Conservation (phyloP, 768 basidiomycete genomes). For the Coprinellus micaceus region DNA sequence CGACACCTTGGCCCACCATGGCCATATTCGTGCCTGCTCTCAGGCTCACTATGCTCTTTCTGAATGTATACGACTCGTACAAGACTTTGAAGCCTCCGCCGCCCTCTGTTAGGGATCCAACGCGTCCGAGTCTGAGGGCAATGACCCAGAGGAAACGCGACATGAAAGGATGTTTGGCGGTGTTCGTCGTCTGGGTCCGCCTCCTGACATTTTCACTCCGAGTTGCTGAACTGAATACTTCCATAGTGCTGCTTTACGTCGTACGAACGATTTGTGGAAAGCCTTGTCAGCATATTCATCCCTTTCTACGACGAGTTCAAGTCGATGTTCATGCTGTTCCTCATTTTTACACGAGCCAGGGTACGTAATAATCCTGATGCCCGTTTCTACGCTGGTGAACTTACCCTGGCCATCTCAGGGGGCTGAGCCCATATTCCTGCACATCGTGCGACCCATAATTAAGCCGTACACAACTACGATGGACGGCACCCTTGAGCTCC, state of each 20-base stretch:
- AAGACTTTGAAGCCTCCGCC: constrained; percentile 73
- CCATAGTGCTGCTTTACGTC: constrained; percentile 60
- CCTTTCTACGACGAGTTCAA: constrained; percentile 88
- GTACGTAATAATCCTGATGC: constrained; percentile 36
- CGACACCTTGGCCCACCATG: constrained; percentile 48
- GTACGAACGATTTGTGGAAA: constrained; percentile 67
- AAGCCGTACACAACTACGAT: constrained; percentile 69
- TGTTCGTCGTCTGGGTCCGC: constrained; percentile 85
- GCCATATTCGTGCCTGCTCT: constrained; percentile 64
- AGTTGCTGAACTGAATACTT: neutral
- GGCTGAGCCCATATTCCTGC: constrained; percentile 80
- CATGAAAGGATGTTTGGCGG: constrained; percentile 79
- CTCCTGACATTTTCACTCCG: neutral
- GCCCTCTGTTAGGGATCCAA: constrained; percentile 49
- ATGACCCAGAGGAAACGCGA: constrained; percentile 74
- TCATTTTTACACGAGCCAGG: constrained; percentile 71
- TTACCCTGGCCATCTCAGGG: no score
- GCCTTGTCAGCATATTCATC: constrained; percentile 62
- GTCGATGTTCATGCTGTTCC: constrained; percentile 65
- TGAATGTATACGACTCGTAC: constrained; percentile 82
- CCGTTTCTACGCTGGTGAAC: no score
- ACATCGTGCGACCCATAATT: constrained; percentile 73
- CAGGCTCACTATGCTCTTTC: constrained; percentile 65
- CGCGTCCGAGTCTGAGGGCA: constrained; percentile 63
- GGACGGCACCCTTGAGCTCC: constrained; percentile 60